These are phyloP conservation scores for Gossypium rotundifolium DNA, from an alignment of 345 rosid species.

Conservation along the genomic window DNA sequence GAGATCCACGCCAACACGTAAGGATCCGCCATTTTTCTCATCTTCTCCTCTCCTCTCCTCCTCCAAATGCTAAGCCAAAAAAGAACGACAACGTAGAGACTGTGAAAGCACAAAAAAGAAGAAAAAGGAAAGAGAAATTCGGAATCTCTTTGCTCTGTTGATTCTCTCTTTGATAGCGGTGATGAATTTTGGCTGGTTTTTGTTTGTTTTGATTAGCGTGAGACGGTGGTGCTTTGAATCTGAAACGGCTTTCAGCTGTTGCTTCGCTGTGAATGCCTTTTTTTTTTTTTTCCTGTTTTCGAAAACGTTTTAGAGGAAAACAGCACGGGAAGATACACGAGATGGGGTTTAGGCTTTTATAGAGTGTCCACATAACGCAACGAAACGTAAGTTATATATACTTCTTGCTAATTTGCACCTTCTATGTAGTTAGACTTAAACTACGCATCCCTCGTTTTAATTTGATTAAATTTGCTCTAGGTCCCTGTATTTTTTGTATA, in stretches of 20 bases:
- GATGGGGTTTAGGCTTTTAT: neutral
- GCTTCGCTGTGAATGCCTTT: neutral
- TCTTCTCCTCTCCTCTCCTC: neutral
- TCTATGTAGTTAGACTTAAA: neutral
- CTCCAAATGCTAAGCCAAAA: neutral
- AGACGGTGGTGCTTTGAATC: neutral
- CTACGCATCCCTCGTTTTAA: neutral
- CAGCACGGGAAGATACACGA: neutral
- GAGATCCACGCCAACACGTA: constrained; percentile 37
- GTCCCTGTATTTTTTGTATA: no score
- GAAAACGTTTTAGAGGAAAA: neutral
- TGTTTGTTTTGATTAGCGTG: neutral
- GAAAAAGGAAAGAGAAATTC: neutral
- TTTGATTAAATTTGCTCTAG: no score
- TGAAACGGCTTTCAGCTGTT: no score
- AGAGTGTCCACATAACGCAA: neutral
- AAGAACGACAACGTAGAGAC: neutral
- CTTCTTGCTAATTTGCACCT: neutral
- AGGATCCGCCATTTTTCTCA: constrained; percentile 31
- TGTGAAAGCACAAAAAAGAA: no score
- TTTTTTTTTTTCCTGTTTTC: neutral
- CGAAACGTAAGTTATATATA: neutral
- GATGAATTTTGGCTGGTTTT: neutral
- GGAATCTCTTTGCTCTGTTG: neutral
- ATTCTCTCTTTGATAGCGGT: neutral